A percentile compares a stretch with the other conserved stretches of the same genome.
Conservation (phyloP, 176 grass and related monocot genomes). For the Carex littledalei region DNA sequence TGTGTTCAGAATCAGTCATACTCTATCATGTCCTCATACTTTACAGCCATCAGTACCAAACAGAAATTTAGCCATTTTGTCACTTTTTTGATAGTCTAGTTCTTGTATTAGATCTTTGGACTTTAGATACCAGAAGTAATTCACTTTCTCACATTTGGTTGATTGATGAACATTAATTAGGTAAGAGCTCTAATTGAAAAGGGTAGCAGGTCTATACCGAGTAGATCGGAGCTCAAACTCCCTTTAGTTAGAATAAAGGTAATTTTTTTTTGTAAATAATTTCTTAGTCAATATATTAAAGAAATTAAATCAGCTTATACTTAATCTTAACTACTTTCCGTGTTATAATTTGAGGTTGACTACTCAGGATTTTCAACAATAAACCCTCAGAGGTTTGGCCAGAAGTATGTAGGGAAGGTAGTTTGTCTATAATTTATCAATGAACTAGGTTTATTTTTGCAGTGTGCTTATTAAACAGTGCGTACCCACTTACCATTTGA, state of each 20-base stretch:
- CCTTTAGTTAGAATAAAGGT: constrained; percentile 85
- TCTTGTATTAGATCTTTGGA: background rate
- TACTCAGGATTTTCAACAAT: constrained; percentile 55
- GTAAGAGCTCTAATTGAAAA: constrained; percentile 65
- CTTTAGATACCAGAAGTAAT: background rate
- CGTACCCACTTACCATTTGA: background rate
- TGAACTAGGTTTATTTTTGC: constrained; percentile 14
- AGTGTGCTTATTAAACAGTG: constrained; percentile 24
- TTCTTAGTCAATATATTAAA: background rate
- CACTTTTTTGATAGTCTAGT: background rate
- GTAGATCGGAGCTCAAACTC: constrained; percentile 43
- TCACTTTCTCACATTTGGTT: background rate
- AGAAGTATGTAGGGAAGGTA: constrained; percentile 88
- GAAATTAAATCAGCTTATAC: background rate
- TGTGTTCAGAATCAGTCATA: background rate
- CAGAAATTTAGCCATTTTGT: background rate
- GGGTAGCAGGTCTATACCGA: constrained; percentile 28
- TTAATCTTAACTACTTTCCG: background rate
- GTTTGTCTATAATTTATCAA: background rate
- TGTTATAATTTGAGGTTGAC: constrained; percentile 44
- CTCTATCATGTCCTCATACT: background rate
- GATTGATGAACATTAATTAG: constrained; percentile 30
- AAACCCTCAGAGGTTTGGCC: constrained; percentile 62
- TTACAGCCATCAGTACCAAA: background rate
- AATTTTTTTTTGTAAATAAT: constrained; percentile 11